Evolutionary conservation across 2,329 filamentous ascomycete genomes (phyloP).

Genomic region (Plectosphaerella sp.): DNA sequence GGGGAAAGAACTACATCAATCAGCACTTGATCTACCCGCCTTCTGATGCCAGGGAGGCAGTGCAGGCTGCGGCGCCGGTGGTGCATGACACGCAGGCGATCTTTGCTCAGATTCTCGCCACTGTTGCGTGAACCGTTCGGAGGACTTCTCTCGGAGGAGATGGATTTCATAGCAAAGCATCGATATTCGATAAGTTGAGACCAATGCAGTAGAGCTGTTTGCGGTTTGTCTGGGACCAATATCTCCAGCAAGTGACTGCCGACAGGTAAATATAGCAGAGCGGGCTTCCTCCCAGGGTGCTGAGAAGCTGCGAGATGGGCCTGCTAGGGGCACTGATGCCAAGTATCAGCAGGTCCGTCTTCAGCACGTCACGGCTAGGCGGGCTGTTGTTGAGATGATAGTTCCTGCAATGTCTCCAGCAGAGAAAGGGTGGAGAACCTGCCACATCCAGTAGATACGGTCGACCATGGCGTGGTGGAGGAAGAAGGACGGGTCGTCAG

Average conservation of each 20-base stretch:
- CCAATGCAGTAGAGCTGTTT: too few species aligned
- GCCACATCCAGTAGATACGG: constrained; percentile 21
- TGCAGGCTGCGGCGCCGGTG: too few species aligned
- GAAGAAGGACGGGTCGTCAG: constrained; percentile 18
- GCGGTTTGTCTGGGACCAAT: too few species aligned
- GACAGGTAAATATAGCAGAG: constrained; percentile 27
- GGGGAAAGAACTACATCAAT: constrained; percentile 27
- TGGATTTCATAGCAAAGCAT: too few species aligned
- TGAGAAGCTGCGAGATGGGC: constrained; percentile 26
- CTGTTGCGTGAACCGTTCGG: too few species aligned
- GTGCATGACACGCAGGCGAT: too few species aligned
- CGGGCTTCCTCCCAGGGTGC: constrained; percentile 22
- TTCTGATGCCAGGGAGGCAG: too few species aligned
- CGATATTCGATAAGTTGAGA: too few species aligned
- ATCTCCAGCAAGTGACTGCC: too few species aligned
- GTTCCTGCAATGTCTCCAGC: constrained; percentile 13
- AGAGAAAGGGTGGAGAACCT: constrained; percentile 11
- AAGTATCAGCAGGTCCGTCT: constrained; percentile 18
- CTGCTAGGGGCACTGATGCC: constrained; percentile 15
- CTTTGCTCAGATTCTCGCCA: too few species aligned
- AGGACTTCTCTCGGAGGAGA: too few species aligned
- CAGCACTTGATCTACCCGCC: constrained; percentile 27
- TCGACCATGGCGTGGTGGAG: constrained; percentile 20
- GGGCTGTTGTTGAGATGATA: constrained; percentile 12
- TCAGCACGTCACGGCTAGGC: constrained; percentile 14